Conservation (phyloP, 2,329 filamentous ascomycete genomes). For the Phialophora tarda region DNA sequence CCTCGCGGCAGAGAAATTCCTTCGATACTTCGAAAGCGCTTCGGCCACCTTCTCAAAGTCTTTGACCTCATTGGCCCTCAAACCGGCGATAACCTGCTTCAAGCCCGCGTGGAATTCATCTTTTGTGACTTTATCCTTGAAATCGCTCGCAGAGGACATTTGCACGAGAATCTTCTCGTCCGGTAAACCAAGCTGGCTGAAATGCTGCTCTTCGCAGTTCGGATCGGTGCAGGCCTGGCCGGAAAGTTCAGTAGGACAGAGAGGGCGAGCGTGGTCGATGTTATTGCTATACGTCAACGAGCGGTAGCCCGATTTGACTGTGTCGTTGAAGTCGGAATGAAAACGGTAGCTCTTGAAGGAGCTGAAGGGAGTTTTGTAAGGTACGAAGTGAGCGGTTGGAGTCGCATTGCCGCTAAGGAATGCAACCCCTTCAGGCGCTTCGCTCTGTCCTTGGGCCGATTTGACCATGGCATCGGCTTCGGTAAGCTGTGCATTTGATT, state of each 20-base stretch:
- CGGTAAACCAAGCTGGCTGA: conserved; percentile 71
- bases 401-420: conserved; percentile 19
- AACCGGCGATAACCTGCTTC: conserved; percentile 56
- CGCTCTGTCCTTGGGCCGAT: conserved; percentile 10
- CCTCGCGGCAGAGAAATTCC: conserved; percentile 40
- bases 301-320: conserved; percentile 76
- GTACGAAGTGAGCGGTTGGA: conserved; percentile 53
- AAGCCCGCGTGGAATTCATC: conserved; percentile 53
- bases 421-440: neutral
- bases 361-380: conserved; percentile 83
- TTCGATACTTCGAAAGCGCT: conserved; percentile 58
- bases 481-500: conserved; percentile 23
- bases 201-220: conserved; percentile 80
- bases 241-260: conserved; percentile 78
- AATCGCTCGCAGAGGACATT: conserved; percentile 55
- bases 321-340: conserved; percentile 74
- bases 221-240: conserved; percentile 75
- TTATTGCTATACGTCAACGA: conserved; percentile 93
- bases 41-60: conserved; percentile 56
- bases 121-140: conserved; percentile 52
- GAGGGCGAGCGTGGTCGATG: conserved; percentile 73
- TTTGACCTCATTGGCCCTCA: conserved; percentile 57
- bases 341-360: conserved; percentile 89
- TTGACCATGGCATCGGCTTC: conserved; percentile 28
- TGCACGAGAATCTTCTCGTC: conserved; percentile 59